Evolutionary conservation across 805 yeast species (phyloP).

Genomic region (Teunomyces atbi): DNA sequence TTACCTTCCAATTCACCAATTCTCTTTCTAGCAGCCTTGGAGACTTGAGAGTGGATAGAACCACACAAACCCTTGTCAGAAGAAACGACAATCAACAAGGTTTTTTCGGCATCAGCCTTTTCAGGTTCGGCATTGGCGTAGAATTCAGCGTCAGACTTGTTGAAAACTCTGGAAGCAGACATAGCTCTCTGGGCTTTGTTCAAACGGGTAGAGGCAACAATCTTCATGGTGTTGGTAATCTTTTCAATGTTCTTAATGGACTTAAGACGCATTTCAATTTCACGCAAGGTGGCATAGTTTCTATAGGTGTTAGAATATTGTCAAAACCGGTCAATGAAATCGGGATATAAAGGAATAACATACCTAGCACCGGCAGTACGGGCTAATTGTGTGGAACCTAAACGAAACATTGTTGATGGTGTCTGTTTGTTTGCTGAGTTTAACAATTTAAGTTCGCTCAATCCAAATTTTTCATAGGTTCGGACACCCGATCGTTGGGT

Average conservation of each 20-base stretch:
- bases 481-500: constrained; percentile 4
- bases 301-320: constrained; percentile 42
- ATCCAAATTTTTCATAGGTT: constrained; percentile 5
- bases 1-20: constrained; percentile 60
- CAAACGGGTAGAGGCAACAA: constrained; percentile 97
- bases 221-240: constrained; percentile 99
- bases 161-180: constrained; percentile 81
- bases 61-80: constrained; percentile 99
- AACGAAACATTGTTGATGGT: constrained; percentile 45
- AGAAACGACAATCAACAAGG: constrained; percentile 82
- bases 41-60: constrained; percentile 92
- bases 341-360: constrained; percentile 21
- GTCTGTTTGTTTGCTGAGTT: constrained; percentile 3
- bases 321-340: constrained; percentile 1
- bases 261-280: constrained; percentile 96
- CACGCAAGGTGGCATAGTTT: constrained; percentile 97
- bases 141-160: constrained; percentile 75
- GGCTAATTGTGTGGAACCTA: constrained; percentile 51
- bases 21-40: constrained; percentile 80
- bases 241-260: constrained; percentile 98
- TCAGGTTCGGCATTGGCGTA: constrained; percentile 79
- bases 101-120: constrained; percentile 54
- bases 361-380: constrained; percentile 53
- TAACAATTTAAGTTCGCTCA: constrained; percentile 4
- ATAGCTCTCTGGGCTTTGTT: constrained; percentile 94